phyloP scores from a whole-genome alignment of 331 rosid species.

The Rhamnella rubrinervis region DNA sequence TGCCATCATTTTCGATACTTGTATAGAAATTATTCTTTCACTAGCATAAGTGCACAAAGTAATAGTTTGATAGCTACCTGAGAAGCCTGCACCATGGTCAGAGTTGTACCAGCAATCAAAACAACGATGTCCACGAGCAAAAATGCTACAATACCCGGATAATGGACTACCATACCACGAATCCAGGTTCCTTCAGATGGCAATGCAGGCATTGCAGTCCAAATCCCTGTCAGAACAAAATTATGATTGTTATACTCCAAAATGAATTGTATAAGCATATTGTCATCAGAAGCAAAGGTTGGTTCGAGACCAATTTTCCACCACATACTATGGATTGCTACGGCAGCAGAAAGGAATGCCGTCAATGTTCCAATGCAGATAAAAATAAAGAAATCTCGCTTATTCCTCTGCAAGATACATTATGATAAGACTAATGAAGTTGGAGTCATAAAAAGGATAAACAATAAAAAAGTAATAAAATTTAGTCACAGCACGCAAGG shows the following conservation, averaged over 20 bases:
- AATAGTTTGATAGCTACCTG: constrained; percentile 54
- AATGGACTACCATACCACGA: constrained; percentile 44
- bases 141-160: constrained; percentile 66
- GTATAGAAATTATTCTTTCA: too few species aligned
- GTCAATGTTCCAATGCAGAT: constrained; percentile 66
- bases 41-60: neutral
- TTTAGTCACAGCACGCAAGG: constrained; percentile 12
- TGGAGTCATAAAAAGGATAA: constrained; percentile 12
- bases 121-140: constrained; percentile 52
- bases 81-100: constrained; percentile 65
- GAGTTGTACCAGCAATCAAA: constrained; percentile 45
- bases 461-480: neutral
- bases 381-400: constrained; percentile 79
- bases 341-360: constrained; percentile 42
- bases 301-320: constrained; percentile 25
- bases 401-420: constrained; percentile 81
- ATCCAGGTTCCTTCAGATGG: constrained; percentile 64
- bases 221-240: constrained; percentile 55
- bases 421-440: constrained; percentile 24
- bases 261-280: constrained; percentile 13
- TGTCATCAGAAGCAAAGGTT: constrained; percentile 3
- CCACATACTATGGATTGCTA: constrained; percentile 70
- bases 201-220: constrained; percentile 45
- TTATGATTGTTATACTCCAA: constrained; percentile 3
- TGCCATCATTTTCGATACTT: too few species aligned